Conservation (phyloP, 495 filamentous ascomycete species). For the Bacidia rubella region DNA sequence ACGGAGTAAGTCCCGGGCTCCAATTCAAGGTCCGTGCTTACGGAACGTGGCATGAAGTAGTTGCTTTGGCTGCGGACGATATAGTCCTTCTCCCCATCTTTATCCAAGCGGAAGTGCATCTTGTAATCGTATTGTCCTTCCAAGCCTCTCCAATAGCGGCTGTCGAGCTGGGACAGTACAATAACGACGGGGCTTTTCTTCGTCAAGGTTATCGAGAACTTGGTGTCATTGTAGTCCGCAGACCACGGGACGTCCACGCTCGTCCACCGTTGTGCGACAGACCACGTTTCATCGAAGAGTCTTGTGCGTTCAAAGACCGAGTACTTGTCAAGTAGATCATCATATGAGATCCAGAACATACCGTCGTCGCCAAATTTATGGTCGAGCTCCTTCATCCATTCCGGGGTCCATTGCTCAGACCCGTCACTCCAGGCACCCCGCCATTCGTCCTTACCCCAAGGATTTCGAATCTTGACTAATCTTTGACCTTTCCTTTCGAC, state of each 20-base stretch:
- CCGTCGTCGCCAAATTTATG: constrained; percentile 72
- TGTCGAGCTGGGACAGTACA: constrained; percentile 64
- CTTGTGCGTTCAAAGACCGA: constrained; percentile 73
- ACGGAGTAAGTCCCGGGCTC: constrained; percentile 72
- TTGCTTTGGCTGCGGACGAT: constrained; percentile 64
- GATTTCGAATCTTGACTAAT: constrained; percentile 67
- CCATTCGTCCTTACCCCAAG: constrained; percentile 82
- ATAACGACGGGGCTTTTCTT: constrained; percentile 61
- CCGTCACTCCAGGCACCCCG: constrained; percentile 75
- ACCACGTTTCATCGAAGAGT: constrained; percentile 78
- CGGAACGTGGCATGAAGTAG: constrained; percentile 60
- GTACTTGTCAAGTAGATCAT: constrained; percentile 74
- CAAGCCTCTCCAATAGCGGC: constrained; percentile 73
- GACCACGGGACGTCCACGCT: constrained; percentile 75
- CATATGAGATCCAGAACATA: constrained; percentile 60
- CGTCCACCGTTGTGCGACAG: constrained; percentile 72
- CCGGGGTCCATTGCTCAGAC: constrained; percentile 79
- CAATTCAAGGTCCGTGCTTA: constrained; percentile 69
- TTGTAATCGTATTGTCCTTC: constrained; percentile 69
- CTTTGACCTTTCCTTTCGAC: constrained; percentile 61
- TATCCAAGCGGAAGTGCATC: constrained; percentile 70
- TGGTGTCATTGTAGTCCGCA: constrained; percentile 70
- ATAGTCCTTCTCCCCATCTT: constrained; percentile 68
- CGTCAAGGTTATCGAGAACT: constrained; percentile 58
- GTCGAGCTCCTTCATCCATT: constrained; percentile 66